Base-by-base conservation (phyloP, 176 grass and related monocot species). In the Musa acuminata region DNA sequence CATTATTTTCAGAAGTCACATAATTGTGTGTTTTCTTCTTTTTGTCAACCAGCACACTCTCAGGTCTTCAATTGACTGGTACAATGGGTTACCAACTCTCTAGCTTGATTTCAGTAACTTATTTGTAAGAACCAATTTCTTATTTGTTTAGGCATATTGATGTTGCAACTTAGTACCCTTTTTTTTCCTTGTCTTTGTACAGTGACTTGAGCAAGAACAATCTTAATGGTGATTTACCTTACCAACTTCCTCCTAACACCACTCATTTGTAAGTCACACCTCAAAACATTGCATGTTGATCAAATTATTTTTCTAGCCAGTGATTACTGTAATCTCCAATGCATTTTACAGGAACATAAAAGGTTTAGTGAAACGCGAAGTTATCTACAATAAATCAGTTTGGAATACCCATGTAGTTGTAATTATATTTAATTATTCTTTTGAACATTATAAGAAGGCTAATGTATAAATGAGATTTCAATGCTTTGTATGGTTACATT, bases 161-260 rank as follows among this genome's bases (percentile, higher is more conserved):
- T 89, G 82, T 83, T 87, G 63, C 77, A 91, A 89, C 82, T 85
- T 86, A 94, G 57, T 84, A 84, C 35, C 35, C 4, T 78, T 82
- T 53, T 35, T 65, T 65, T 80, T 78, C 66, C 90, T 89, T 84
- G 75, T 77, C 95, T 72, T 94, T 89, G 88, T 89, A 87, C 88
- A 94, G 95, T 71, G 91, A 99, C 68, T 80, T 89, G 48, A 99
- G 95, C 82, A 91, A 89, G 71, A 99, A 99, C 82, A 94, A 99
- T 72, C 81, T 99, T 69, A 78, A 89, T 9, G 91, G 91, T 16
- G 88, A 91, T 72, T 87, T 99, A 21, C 91, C 91, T 8, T 99
- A 91, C 49, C 86, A 93, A 74, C 95, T 99, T 72, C 95, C 95
- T 64, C 95, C 95, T 58, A 99, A 99, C 25, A 49, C 81, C 26